A percentile compares a stretch with the other conserved stretches of the same genome.
Conservation (phyloP, 805 yeast species). For the Metschnikowia kunwiensis region DNA sequence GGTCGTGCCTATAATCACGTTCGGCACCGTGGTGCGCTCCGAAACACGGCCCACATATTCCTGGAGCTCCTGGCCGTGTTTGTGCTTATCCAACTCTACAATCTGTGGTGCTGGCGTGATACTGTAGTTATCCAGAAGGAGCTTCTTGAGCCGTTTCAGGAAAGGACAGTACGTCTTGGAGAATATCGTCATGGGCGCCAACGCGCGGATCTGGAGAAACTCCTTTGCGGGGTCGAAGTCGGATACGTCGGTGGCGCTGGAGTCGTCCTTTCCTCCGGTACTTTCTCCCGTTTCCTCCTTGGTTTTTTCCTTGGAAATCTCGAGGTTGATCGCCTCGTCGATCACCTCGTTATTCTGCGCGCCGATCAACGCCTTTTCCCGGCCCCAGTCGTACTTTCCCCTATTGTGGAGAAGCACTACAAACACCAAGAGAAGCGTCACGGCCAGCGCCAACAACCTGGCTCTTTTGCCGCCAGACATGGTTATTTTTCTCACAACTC, state of each 20-base stretch:
- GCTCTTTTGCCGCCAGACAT: conserved; percentile 2
- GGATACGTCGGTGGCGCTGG: conserved; percentile 3
- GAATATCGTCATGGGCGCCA: conserved; percentile 65
- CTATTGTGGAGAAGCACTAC: conserved; percentile 28
- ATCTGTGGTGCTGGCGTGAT: conserved; percentile 69
- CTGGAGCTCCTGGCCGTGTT: conserved; percentile 74
- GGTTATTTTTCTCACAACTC: no score
- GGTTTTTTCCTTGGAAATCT: conserved; percentile 27
- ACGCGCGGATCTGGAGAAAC: conserved; percentile 51
- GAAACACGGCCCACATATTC: conserved; percentile 50
- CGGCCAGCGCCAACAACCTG: conserved; percentile 9
- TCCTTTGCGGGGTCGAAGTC: conserved; percentile 37
- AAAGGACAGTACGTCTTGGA: conserved; percentile 66
- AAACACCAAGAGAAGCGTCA: conserved; percentile 6
- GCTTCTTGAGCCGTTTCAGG: conserved; percentile 65
- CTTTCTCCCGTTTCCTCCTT: conserved; percentile 11
- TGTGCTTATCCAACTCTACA: conserved; percentile 81
- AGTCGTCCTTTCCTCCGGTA: conserved; percentile 10
- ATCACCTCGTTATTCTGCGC: conserved; percentile 32
- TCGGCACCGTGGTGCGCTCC: conserved; percentile 19
- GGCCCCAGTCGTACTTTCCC: conserved; percentile 33
- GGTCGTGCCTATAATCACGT: conserved; percentile 17
- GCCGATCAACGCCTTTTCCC: conserved; percentile 29
- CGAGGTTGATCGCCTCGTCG: conserved; percentile 41
- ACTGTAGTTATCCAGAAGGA: conserved; percentile 60